Conservation (phyloP, 345 rosid genomes). For the Corymbia maculata region DNA sequence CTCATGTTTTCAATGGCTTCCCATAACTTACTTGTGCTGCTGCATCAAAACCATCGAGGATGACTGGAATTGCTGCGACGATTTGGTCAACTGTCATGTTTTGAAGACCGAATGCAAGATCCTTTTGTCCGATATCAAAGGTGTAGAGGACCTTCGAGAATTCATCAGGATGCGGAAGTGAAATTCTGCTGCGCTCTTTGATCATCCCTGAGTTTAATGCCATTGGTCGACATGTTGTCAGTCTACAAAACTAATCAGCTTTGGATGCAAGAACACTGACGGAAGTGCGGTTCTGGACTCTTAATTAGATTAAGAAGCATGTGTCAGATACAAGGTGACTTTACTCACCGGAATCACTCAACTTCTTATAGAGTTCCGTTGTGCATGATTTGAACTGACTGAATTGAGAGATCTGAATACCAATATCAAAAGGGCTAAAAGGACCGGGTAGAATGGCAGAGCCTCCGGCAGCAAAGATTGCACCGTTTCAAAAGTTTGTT, state of each 20-base stretch:
- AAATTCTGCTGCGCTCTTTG: not conserved
- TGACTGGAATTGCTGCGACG: slow-evolving; percentile 12
- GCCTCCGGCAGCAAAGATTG: slow-evolving; percentile 62
- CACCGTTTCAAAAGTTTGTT: slow-evolving; percentile 39
- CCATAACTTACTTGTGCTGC: slow-evolving; percentile 18
- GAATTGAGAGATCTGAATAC: slow-evolving; percentile 44
- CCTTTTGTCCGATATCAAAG: slow-evolving; percentile 48
- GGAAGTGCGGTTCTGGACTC: not conserved
- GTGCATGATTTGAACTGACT: slow-evolving; percentile 41
- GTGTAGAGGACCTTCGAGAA: slow-evolving; percentile 13
- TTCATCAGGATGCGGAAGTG: not conserved
- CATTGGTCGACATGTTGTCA: not conserved
- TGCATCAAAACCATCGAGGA: slow-evolving; percentile 13
- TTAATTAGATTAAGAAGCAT: no score
- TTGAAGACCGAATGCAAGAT: slow-evolving; percentile 20
- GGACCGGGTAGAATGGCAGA: slow-evolving; percentile 47
- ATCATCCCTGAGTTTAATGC: not conserved
- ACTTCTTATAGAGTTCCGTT: slow-evolving; percentile 22
- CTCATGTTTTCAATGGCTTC: not conserved
- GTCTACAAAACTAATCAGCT: not conserved
- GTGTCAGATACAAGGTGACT: not conserved
- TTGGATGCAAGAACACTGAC: not conserved
- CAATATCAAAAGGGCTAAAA: slow-evolving; percentile 57
- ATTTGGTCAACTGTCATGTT: slow-evolving; percentile 23
- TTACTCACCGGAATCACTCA: slow-evolving; percentile 14